Evolutionary conservation across 805 yeast genomes (phyloP), one percentile per base, ranked within the genome.

Genomic region (Yamadazyma ubonensis): DNA sequence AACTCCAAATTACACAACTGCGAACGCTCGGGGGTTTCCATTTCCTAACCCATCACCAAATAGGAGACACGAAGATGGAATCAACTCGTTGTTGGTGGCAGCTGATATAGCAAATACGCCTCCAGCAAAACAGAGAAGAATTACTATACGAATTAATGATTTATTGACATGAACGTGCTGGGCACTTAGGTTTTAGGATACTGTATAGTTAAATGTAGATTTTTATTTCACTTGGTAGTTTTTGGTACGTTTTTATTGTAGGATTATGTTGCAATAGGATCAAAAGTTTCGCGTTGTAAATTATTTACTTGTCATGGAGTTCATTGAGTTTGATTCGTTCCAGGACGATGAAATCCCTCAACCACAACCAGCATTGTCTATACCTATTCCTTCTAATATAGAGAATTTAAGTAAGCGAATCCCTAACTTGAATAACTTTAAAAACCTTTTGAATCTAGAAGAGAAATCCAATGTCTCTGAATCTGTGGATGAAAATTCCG

Each of bases 291-390:
- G 33, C 23, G 33, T 18, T 30, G 33, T 23, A 10, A 12, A 23
- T 10, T 23, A 23, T 11, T 16, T 22, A 22, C 25, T 22, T 27
- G 12, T 2, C 17, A 69, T 69, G 75, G 75, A 69, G 50, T 69
- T 66, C 42, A 57, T 69, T 23, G 73, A 63, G 36, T 67, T 61
- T 35, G 72, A 66, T 23, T 50, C 67, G 16, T 63, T 60, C 39
- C 51, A 56, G 30, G 59, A 52, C 27, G 55, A 54, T 25, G 44
- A 37, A 14, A 48, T 65, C 5, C 71, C 71, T 4, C 65, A 61
- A 32, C 73, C 74, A 5, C 72, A 69, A 40, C 71, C 73, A 19
- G 64, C 73, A n/a, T 58, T 69, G 21, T 54, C 70, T n/a, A 46
- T 70, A 28, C 70, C 73, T 1, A 52, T 67, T 9, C 48, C 47